A percentile compares a stretch with the other conserved stretches of the same genome.
These are phyloP conservation scores for Hymenoscyphus infarciens DNA, from an alignment of 2,329 filamentous ascomycete genomes.

Conservation along the genomic window DNA sequence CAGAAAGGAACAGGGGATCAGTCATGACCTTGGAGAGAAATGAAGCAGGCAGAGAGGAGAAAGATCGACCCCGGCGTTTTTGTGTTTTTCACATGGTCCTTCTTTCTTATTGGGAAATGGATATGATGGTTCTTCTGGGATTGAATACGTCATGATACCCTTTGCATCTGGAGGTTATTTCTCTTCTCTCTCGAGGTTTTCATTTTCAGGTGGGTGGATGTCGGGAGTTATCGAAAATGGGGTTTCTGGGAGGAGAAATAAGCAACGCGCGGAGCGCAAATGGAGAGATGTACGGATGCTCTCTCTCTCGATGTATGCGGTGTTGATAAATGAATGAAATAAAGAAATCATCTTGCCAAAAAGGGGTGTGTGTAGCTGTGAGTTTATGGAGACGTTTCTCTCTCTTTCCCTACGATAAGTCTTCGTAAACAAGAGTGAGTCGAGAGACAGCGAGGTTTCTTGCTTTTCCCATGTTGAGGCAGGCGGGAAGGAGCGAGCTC, in stretches of 20 bases:
- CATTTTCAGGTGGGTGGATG: background rate
- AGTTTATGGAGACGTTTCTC: too few species aligned
- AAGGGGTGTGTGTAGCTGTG: background rate
- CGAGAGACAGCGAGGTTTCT: too few species aligned
- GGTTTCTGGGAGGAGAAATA: background rate
- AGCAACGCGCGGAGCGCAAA: too few species aligned
- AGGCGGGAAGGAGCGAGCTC: too few species aligned
- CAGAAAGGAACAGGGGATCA: background rate
- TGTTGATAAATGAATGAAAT: background rate
- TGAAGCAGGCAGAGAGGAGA: background rate
- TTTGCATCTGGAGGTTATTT: conserved; percentile 1
- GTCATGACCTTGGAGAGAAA: background rate
- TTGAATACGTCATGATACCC: conserved; percentile 15
- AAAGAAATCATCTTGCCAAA: background rate
- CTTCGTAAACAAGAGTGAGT: too few species aligned
- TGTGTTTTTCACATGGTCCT: background rate
- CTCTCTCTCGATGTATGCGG: background rate
- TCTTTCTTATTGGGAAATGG: background rate
- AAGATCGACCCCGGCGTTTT: background rate
- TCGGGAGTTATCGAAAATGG: background rate
- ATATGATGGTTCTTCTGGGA: conserved; percentile 11
- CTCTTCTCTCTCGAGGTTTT: background rate
- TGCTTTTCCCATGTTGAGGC: too few species aligned
- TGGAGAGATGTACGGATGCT: background rate
- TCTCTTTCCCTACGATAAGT: too few species aligned